Conservation (phyloP, 352 stramenopile genomes). For the Phytophthora parvispora region DNA sequence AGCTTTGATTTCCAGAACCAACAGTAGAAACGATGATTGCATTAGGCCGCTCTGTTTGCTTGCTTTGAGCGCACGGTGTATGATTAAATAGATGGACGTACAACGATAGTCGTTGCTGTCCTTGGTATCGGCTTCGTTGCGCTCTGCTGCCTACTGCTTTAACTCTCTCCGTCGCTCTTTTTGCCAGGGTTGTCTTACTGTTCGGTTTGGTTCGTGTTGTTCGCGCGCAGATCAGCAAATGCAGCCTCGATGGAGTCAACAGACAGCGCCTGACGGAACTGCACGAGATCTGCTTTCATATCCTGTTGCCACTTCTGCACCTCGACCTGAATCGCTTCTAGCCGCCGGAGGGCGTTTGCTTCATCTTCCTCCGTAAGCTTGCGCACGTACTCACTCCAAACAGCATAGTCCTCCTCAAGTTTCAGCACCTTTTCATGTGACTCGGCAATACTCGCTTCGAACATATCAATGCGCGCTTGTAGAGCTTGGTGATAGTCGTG, state of each 20-base stretch:
- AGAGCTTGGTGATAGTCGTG: constrained; percentile 75
- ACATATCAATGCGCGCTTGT: constrained; percentile 60
- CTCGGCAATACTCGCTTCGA: constrained; percentile 74
- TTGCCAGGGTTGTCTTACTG: constrained; percentile 4
- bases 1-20: constrained; percentile 51
- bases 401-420: constrained; percentile 73
- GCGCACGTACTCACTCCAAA: constrained; percentile 83
- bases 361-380: constrained; percentile 79
- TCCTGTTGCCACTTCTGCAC: constrained; percentile 81
- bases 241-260: constrained; percentile 61
- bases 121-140: constrained; percentile 12
- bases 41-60: constrained; percentile 14
- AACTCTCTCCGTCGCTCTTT: background rate
- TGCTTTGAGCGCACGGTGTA: constrained; percentile 18
- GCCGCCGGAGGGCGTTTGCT: constrained; percentile 59
- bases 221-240: constrained; percentile 49
- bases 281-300: constrained; percentile 74
- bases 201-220: constrained; percentile 33
- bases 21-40: constrained; percentile 17
- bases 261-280: constrained; percentile 70
- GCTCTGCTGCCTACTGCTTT: background rate
- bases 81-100: constrained; percentile 41
- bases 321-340: constrained; percentile 74
- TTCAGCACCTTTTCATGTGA: constrained; percentile 72
- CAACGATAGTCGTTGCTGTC: constrained; percentile 22